Conservation (phyloP, 2,329 filamentous ascomycete genomes). For the Neocucurbitaria cava region DNA sequence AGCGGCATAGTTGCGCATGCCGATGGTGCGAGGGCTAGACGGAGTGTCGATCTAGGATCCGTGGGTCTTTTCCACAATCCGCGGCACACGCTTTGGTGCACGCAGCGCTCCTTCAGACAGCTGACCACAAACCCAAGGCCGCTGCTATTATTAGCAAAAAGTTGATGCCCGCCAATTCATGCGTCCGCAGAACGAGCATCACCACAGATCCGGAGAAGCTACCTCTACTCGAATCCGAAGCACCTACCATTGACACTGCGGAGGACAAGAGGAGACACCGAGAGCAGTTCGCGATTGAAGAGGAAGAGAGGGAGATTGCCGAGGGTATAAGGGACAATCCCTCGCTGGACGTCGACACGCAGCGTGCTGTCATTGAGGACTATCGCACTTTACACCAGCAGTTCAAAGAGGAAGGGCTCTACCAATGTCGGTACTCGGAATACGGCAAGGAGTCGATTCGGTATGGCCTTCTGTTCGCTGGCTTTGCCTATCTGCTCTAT, state of each 20-base stretch:
- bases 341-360: slow-evolving; percentile 61
- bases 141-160: slow-evolving; percentile 36
- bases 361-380: slow-evolving; percentile 62
- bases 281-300: slow-evolving; percentile 40
- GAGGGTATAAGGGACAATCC: slow-evolving; percentile 52
- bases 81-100: slow-evolving; percentile 7
- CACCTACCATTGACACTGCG: slow-evolving; percentile 4
- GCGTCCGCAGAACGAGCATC: slow-evolving; percentile 26
- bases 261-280: slow-evolving; percentile 30
- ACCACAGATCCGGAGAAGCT: slow-evolving; percentile 31
- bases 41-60: slow-evolving; percentile 38
- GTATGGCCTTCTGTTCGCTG: slow-evolving; percentile 59
- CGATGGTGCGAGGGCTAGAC: slow-evolving; percentile 17
- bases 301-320: slow-evolving; percentile 48
- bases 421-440: slow-evolving; percentile 64
- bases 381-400: slow-evolving; percentile 65
- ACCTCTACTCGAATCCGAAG: slow-evolving; percentile 18
- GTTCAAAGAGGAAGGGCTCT: slow-evolving; percentile 63
- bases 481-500: slow-evolving; percentile 57
- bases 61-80: slow-evolving; percentile 26
- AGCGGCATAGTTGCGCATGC: slow-evolving; percentile 2
- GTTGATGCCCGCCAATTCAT: slow-evolving; percentile 27
- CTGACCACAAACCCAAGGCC: slow-evolving; percentile 32
- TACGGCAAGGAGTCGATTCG: slow-evolving; percentile 67
- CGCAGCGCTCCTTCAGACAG: slow-evolving; percentile 6